Base-by-base conservation (phyloP, 2,329 filamentous ascomycete species). In the Phialophora tarda region DNA sequence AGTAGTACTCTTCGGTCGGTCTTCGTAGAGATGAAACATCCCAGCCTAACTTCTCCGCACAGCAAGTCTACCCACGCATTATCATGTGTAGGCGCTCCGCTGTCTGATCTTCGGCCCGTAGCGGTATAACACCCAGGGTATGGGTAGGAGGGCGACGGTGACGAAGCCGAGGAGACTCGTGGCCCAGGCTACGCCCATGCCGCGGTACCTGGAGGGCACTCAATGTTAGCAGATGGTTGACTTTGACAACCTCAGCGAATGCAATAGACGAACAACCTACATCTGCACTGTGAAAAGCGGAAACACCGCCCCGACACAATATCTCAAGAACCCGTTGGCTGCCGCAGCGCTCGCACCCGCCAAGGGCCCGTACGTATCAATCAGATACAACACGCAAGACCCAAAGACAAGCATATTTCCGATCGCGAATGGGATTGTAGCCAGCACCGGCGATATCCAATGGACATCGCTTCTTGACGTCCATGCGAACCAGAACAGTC, bases 401-500 rank as follows among this genome's bases (percentile, higher is more conserved):
- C 32, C 84, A 59, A 75, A 76, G 6, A 76, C 72, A 24, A 75
- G 66, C 23, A 75, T 58, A 61, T 75, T 75, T 21, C 73, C 73
- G 23, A 68, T 69, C 17, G 71, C 74, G 61, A 76, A 75, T 17
- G 72, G 67, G 34, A 73, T 69, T 1, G 71, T 68, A 1, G 74
- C 71, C 17, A 75, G 30, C 10, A 72, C 62, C 12, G 72, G 71
- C 8, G 70, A 69, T 23, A 81, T 79, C 76, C 77, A 83, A 68
- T 80, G 80, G 3, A 83, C 75, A 1, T 71, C 69, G 0, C 74
- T 71, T 11, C 74, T 75, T 14, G 81, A 78, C 0, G 81, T 81
- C 81, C 81, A 70, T 0, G 79, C 81, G 65, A 82, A 83, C 79
- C 80, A 82, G 73, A 83, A 82, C 1, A 83, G 74, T 2, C 79